Evolutionary conservation across 2,329 filamentous ascomycete genomes (phyloP), one percentile per base, ranked within the genome.

Genomic region (Colletotrichum sp.): DNA sequence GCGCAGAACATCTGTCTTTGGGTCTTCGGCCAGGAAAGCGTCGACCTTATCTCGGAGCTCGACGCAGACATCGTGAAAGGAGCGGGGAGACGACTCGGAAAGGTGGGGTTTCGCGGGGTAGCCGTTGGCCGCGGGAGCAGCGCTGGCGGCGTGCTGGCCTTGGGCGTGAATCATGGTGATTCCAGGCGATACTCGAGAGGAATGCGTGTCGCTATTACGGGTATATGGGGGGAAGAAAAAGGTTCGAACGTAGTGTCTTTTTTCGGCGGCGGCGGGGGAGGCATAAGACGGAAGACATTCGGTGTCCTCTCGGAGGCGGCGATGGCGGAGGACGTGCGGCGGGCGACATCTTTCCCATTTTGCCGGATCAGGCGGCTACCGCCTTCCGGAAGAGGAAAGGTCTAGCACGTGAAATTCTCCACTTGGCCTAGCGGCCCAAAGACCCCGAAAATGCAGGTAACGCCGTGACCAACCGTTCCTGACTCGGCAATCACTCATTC

Each of bases 11-110:
- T 91, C 86, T 25, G 90, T 89, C 5, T 88, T 86, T 75, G 91
- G 87, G 36, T 91, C 84, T 78, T 92, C 88, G 62, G 87, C 87
- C 71, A 97, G 87, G 81, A 98, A 96, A 28, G 88, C 87, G 65
- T 90, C 86, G 75, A 97, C 87, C 83, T 91, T 90, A 77, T 84
- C 84, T 79, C 92, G 89, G 77, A 94, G 87, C 78, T 88, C 85
- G 82, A 83, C 84, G 85, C 87, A 91, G 81, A 89, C 82, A 27
- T 86, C 83, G 69, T 83, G 81, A 61, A 86, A 78, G 52, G 71
- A 75, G 58, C 66, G 71, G 58, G 66, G 61, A 60, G 71, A 34
- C 61, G 66, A 56, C 61, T 76, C 61, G 71, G 74, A 74, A 60
- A 64, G 72, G 66, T 76, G 71, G 74, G 74, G 74, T 52, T 69